Conservation (phyloP, 2,329 filamentous ascomycete species). For the Aspergillus brunneoviolaceus region DNA sequence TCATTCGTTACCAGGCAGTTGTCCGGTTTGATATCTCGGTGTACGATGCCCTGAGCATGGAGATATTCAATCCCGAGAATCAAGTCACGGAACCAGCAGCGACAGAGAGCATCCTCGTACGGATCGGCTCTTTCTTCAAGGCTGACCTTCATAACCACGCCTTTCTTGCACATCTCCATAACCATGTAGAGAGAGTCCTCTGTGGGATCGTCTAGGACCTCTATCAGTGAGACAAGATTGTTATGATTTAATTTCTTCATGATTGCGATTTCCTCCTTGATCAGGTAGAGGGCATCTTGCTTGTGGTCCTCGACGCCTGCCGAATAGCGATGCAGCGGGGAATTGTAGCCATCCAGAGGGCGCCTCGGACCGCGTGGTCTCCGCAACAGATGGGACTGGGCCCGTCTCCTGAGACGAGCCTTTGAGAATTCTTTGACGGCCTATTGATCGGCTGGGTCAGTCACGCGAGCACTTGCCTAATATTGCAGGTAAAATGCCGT, state of each 20-base stretch:
- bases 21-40: slow-evolving; percentile 96
- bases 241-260: slow-evolving; percentile 98
- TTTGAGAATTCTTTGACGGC: slow-evolving; percentile 99
- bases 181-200: slow-evolving; percentile 99
- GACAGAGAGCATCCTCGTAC: slow-evolving; percentile 77
- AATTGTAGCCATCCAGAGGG: slow-evolving; percentile 60
- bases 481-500: background rate
- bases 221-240: slow-evolving; percentile 88
- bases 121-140: slow-evolving; percentile 79
- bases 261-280: slow-evolving; percentile 94
- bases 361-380: slow-evolving; percentile 56
- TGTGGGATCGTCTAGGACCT: slow-evolving; percentile 91
- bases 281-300: slow-evolving; percentile 77
- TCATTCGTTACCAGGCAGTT: slow-evolving; percentile 88
- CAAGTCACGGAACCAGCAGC: slow-evolving; percentile 91
- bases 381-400: slow-evolving; percentile 82
- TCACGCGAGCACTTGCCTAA: background rate
- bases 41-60: slow-evolving; percentile 90
- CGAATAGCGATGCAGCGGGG: slow-evolving; percentile 62
- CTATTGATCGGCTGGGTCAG: slow-evolving; percentile 47
- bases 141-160: slow-evolving; percentile 93
- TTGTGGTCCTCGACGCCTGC: slow-evolving; percentile 53
- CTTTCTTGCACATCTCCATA: slow-evolving; percentile 97
- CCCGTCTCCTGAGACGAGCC: slow-evolving; percentile 79
- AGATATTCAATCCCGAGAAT: slow-evolving; percentile 94